These are phyloP conservation scores for Lasiodiplodia sp. DNA, from an alignment of 2,329 filamentous ascomycete genomes.

Conservation along the genomic window DNA sequence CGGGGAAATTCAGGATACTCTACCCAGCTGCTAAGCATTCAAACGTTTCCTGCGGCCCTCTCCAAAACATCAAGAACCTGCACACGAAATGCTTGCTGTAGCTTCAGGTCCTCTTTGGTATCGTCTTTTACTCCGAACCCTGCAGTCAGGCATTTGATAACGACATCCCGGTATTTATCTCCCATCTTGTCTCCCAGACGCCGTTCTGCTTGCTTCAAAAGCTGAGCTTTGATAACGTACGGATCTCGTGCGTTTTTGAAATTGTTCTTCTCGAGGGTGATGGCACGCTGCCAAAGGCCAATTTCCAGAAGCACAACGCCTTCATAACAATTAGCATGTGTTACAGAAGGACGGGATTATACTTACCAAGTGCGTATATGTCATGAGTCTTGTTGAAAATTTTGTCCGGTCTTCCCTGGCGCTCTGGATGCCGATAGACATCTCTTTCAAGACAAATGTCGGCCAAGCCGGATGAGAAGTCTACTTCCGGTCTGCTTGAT, in stretches of 20 bases:
- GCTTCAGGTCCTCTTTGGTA: conserved; percentile 34
- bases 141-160: conserved; percentile 31
- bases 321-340: background rate
- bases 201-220: conserved; percentile 33
- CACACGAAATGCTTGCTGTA: conserved; percentile 35
- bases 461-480: conserved; percentile 29
- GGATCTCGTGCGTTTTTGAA: conserved; percentile 29
- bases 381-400: conserved; percentile 45
- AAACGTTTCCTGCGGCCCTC: too few relatives aligned
- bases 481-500: conserved; percentile 30
- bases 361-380: conserved; percentile 45
- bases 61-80: too few relatives aligned
- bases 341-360: background rate
- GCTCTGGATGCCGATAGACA: conserved; percentile 43
- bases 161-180: conserved; percentile 31
- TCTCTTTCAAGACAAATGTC: conserved; percentile 26
- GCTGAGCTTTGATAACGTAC: conserved; percentile 29
- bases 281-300: conserved; percentile 35
- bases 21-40: too few relatives aligned
- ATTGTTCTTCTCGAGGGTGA: conserved; percentile 30
- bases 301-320: conserved; percentile 50
- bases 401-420: conserved; percentile 41
- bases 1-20: rapidly evolving
- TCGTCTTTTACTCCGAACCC: conserved; percentile 33
- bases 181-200: conserved; percentile 31